phyloP scores from a whole-genome alignment of 2,329 filamentous ascomycete species.

The Dryadomyces quercus-mongolicae region DNA sequence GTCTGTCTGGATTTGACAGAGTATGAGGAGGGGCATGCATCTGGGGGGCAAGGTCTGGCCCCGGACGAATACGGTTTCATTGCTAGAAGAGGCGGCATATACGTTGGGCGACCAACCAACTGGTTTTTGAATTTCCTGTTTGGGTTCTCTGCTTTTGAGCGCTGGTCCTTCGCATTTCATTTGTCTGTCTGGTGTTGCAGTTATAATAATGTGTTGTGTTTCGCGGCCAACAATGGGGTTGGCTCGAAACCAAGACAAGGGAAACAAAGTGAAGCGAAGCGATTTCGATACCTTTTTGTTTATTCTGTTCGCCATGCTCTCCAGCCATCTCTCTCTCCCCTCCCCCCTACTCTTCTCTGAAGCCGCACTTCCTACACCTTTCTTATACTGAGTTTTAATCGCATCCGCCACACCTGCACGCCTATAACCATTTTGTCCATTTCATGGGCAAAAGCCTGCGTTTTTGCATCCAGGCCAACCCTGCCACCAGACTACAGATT shows the following conservation, averaged over 20 bases:
- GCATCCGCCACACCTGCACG: not conserved
- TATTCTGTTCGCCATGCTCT: not conserved
- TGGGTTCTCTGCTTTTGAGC: not conserved
- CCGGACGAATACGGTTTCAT: not conserved
- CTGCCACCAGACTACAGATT: not conserved
- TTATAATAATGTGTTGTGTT: not conserved
- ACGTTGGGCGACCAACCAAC: constrained; percentile 1
- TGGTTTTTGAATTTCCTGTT: not conserved
- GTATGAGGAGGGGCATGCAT: not conserved
- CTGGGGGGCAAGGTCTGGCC: not conserved
- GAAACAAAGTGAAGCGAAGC: not conserved
- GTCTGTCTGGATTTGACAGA: not conserved
- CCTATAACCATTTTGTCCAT: not conserved
- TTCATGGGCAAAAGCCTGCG: not conserved
- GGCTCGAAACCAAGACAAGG: not conserved
- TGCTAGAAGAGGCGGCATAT: constrained; percentile 3
- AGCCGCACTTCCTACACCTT: not conserved
- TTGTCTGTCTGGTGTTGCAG: not conserved
- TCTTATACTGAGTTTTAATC: constrained; percentile 1
- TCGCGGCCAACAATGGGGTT: not conserved
- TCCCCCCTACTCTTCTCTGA: not conserved
- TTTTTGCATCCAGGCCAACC: not conserved
- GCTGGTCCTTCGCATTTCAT: not conserved
- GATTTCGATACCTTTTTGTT: not conserved
- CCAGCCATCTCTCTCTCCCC: not conserved